Evolutionary conservation across 306 rosid species (phyloP).

Genomic region (Citrullus amarus): DNA sequence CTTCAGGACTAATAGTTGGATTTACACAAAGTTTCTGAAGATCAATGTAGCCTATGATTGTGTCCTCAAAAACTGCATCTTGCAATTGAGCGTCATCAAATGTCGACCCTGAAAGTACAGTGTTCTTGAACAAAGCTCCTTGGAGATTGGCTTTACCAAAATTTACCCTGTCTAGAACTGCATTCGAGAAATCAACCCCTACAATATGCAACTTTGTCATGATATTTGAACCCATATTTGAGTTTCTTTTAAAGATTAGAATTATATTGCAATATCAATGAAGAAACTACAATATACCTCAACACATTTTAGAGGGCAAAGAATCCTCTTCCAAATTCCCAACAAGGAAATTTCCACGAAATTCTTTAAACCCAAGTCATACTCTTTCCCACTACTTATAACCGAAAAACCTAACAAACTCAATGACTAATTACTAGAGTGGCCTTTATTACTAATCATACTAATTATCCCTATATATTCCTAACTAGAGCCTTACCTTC

Average conservation of each 20-base stretch:
- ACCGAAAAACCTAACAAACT: too few relatives aligned
- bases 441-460: too few relatives aligned
- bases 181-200: conserved; percentile 88
- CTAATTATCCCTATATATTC: too few relatives aligned
- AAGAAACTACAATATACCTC: too few relatives aligned
- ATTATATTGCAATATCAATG: too few relatives aligned
- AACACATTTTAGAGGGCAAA: too few relatives aligned
- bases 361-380: too few relatives aligned
- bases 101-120: conserved; percentile 81
- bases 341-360: too few relatives aligned
- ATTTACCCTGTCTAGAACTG: conserved; percentile 81
- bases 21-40: conserved; percentile 83
- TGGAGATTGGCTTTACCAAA: conserved; percentile 78
- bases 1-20: conserved; percentile 36
- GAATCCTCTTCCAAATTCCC: too few relatives aligned
- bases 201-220: conserved; percentile 12
- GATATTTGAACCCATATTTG: not conserved
- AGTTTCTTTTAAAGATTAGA: not conserved
- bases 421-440: too few relatives aligned
- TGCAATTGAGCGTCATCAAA: conserved; percentile 65
- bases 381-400: too few relatives aligned
- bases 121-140: conserved; percentile 75
- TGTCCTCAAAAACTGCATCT: conserved; percentile 73
- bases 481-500: too few relatives aligned
- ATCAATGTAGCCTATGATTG: conserved; percentile 87